phyloP scores from a whole-genome alignment of 495 filamentous ascomycete species.

The Aspergillus bertholletiae region DNA sequence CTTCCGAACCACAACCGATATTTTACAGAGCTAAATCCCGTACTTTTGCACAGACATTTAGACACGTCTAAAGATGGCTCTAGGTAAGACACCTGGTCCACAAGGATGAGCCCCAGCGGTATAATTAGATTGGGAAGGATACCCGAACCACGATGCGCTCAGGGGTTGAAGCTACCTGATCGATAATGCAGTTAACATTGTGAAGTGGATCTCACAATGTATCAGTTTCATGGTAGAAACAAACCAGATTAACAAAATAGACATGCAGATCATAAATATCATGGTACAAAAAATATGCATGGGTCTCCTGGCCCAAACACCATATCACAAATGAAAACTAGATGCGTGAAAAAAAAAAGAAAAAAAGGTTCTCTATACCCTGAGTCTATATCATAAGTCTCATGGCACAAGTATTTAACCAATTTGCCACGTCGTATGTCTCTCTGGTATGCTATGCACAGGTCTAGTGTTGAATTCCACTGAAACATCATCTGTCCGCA shows the following conservation, averaged over 20 bases:
- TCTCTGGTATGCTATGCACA: neutral
- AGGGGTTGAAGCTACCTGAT: neutral
- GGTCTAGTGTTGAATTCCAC: constrained; percentile 12
- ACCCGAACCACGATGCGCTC: neutral
- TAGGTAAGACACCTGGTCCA: neutral
- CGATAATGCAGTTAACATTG: neutral
- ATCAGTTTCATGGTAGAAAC: neutral
- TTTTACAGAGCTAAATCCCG: neutral
- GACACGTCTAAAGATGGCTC: neutral
- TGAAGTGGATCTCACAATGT: neutral
- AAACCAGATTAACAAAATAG: neutral
- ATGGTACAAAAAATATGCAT: neutral
- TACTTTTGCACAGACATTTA: neutral
- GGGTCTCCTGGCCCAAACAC: too few species aligned
- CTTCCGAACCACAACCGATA: neutral
- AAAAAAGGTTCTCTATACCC: neutral
- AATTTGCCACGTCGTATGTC: neutral
- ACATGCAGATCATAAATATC: neutral
- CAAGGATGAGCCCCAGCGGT: neutral
- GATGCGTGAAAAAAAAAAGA: neutral
- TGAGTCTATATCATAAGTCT: neutral
- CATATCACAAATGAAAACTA: too few species aligned
- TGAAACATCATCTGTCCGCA: constrained; percentile 18
- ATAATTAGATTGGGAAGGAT: neutral
- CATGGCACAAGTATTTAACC: neutral